Percentiles rank a stretch among this genome's conserved stretches.
Conservation (phyloP, 78 protist species). For the Dictyostelium brefeldianum region DNA sequence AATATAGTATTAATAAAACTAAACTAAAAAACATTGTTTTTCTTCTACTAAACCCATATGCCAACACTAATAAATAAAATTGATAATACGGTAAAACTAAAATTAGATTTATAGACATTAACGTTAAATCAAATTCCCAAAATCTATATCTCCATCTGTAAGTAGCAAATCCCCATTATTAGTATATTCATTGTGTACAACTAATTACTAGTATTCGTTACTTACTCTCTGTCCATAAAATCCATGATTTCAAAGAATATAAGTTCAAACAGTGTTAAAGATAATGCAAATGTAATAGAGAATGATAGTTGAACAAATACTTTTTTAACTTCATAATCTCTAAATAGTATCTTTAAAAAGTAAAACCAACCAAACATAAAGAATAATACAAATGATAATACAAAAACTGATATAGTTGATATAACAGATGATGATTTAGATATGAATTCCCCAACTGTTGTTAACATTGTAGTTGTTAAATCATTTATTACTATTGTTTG, state of each 20-base stretch:
- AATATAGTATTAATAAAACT: slow-evolving; percentile 34
- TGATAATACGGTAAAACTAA: slow-evolving; percentile 83
- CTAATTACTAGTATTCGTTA: neutral
- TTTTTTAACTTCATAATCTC: slow-evolving; percentile 82
- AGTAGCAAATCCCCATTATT: neutral
- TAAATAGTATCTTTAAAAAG: slow-evolving; percentile 68
- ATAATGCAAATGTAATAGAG: slow-evolving; percentile 81
- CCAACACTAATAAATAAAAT: slow-evolving; percentile 49
- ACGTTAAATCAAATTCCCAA: slow-evolving; percentile 75
- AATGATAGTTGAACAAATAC: slow-evolving; percentile 79
- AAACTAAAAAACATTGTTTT: slow-evolving; percentile 40
- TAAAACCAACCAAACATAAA: slow-evolving; percentile 84
- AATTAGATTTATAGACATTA: slow-evolving; percentile 65
- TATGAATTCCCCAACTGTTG: neutral
- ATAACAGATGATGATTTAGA: neutral
- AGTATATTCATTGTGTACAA: too few species aligned
- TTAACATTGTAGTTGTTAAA: too few species aligned
- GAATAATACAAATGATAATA: slow-evolving; percentile 41
- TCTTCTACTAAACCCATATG: slow-evolving; percentile 36
- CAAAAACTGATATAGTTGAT: slow-evolving; percentile 21
- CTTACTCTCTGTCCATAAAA: slow-evolving; percentile 80
- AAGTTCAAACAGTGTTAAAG: slow-evolving; percentile 89
- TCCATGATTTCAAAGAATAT: slow-evolving; percentile 91
- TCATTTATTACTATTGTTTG: too few species aligned
- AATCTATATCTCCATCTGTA: slow-evolving; percentile 78